Base-by-base conservation (phyloP, 2,329 filamentous ascomycete species). In the Moelleriella libera region DNA sequence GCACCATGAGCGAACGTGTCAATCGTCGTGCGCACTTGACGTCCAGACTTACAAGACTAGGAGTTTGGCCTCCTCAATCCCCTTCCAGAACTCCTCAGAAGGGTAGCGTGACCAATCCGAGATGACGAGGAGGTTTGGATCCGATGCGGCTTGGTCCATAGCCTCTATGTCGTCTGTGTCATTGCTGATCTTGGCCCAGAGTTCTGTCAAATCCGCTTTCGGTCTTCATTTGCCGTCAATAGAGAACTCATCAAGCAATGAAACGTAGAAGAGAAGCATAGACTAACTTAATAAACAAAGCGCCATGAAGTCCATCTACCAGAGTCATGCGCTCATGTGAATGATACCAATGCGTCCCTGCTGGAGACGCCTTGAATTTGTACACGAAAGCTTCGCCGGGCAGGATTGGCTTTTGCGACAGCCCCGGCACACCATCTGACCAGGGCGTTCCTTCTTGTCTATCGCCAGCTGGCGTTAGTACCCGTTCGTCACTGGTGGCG, bases 381-480 rank as follows among this genome's bases (percentile, higher is more conserved):
- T 71, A 71, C 0, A 61, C 56, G 48, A 63, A 72, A 1, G 51
- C 56, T 1, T 56, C 52, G 0, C 61, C 60, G 5, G 63, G 58
- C 29, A 56, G 47, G 21, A 72, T 71, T 0, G 63, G 59, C 11
- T 57, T 54, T 49, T 72, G 69, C 2, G 67, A 62, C 3, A 71
- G 50, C 0, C 69, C 69, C 2, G 68, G 67, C 0, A 68, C 64
- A 29, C 69, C 69, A 48, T 72, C 69, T 4, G 68, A 64, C 69
- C 68, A 72, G 0, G 67, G 67, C 1, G 67, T 52, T 8, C 48
- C 48, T 11, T 41, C 40, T 2, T 41, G 10, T 6, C 40, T 41
- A 21, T 14, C 9, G 10, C 34, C 9, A 39, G 40, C 10, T 14
- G n/a, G n/a, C 11, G 40, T n/a, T 7, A 41, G 14, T 12, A 37